Conservation (phyloP, 2,329 filamentous ascomycete genomes). For the Emmonsia crescens region DNA sequence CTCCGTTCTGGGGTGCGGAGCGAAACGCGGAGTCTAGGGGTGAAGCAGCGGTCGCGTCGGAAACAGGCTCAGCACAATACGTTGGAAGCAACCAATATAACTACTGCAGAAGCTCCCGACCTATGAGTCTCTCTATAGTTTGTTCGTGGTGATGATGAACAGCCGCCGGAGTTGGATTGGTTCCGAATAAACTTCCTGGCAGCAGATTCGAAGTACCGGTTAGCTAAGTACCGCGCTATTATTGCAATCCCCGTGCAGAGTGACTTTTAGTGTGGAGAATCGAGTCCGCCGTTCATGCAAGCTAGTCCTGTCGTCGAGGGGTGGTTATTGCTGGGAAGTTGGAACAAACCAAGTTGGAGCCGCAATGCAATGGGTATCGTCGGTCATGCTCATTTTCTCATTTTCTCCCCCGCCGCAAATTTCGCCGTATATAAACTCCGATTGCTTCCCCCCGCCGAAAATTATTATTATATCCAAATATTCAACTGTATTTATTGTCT, state of each 20-base stretch:
- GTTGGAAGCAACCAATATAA: not conserved
- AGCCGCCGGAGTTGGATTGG: not conserved
- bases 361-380: not conserved
- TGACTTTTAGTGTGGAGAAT: not conserved
- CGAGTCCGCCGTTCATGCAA: not conserved
- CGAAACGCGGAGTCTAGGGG: not conserved
- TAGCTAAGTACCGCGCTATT: not conserved
- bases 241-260: not conserved
- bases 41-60: not conserved
- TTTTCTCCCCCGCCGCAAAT: not conserved
- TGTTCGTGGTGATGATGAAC: not conserved
- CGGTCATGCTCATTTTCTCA: no score
- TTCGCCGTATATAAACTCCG: not conserved
- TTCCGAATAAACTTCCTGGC: not conserved
- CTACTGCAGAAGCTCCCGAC: not conserved
- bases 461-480: not conserved
- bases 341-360: not conserved
- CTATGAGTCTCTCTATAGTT: not conserved
- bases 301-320: not conserved
- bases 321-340: not conserved
- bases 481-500: not conserved
- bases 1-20: not conserved
- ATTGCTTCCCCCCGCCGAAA: not conserved
- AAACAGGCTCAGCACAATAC: not conserved
- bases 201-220: no score